phyloP scores from a whole-genome alignment of 2,329 filamentous ascomycete species.

The Xylariaceae sp. region DNA sequence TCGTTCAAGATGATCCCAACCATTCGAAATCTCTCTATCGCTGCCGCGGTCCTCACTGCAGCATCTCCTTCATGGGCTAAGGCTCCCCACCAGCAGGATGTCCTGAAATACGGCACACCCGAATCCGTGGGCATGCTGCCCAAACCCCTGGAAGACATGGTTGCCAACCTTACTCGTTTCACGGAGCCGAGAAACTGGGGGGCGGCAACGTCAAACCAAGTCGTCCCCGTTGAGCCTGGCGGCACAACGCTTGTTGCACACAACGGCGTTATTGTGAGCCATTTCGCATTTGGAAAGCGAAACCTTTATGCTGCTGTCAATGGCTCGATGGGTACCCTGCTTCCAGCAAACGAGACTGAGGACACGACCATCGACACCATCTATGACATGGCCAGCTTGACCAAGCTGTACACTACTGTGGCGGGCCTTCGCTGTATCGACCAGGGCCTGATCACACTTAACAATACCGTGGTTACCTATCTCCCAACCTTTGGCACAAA shows the following conservation, averaged over 20 bases:
- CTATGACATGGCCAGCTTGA: slow-evolving; percentile 13
- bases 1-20: neutral
- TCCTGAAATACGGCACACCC: slow-evolving; percentile 5
- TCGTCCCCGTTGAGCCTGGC: slow-evolving; percentile 10
- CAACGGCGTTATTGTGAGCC: slow-evolving; percentile 11
- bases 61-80: neutral
- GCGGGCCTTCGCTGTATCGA: slow-evolving; percentile 12
- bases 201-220: slow-evolving; percentile 5
- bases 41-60: neutral
- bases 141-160: slow-evolving; percentile 10
- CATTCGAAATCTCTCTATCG: neutral
- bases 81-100: neutral
- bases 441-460: slow-evolving; percentile 6
- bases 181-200: slow-evolving; percentile 12
- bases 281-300: slow-evolving; percentile 15
- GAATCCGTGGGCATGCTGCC: slow-evolving; percentile 13
- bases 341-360: slow-evolving; percentile 4
- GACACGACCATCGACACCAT: slow-evolving; percentile 11
- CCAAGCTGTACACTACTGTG: slow-evolving; percentile 11
- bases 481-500: slow-evolving; percentile 8
- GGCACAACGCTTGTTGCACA: slow-evolving; percentile 9
- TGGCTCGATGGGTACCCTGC: slow-evolving; percentile 5
- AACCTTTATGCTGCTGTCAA: slow-evolving; percentile 12
- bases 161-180: slow-evolving; percentile 11
- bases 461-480: slow-evolving; percentile 7